Conservation (phyloP, 139 green algal species). For the Auxenochlorella pyrenoidosa region DNA sequence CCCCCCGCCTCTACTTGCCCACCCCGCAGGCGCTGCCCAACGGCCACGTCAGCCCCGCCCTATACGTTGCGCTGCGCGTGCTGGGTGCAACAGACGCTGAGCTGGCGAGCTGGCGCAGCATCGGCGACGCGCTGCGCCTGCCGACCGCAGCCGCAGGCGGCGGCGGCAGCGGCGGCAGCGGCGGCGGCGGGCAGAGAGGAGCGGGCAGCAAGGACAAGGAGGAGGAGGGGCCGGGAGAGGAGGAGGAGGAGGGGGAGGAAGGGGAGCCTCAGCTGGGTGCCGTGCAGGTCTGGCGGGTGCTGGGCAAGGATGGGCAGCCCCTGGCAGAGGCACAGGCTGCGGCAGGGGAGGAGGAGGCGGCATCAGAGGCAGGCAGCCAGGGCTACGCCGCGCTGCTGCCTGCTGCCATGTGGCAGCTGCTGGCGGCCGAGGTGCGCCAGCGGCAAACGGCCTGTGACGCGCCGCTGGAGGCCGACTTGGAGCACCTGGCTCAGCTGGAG, state of each 20-base stretch:
- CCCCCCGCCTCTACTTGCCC: no score
- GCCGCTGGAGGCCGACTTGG: background rate
- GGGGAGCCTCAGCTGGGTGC: background rate
- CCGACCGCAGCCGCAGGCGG: background rate
- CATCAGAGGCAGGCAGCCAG: background rate
- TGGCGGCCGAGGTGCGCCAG: background rate
- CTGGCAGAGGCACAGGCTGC: background rate
- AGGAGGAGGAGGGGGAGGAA: background rate
- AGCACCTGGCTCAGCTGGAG: background rate
- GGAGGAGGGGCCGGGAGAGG: background rate
- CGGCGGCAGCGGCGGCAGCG: background rate
- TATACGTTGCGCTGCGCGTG: constrained; percentile 50
- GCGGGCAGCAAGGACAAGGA: background rate
- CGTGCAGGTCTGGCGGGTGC: constrained; percentile 32
- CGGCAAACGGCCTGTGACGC: background rate
- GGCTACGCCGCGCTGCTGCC: background rate
- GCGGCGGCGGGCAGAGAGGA: background rate
- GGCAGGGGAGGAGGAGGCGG: background rate
- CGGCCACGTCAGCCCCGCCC: constrained; percentile 37
- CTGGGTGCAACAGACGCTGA: constrained; percentile 30
- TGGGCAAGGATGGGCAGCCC: background rate
- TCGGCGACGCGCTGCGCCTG: constrained; percentile 52
- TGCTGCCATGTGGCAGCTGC: background rate
- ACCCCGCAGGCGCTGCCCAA: constrained; percentile 42
- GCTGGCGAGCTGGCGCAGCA: constrained; percentile 18